A percentile compares a stretch with the other conserved stretches of the same genome.
These are phyloP conservation scores for Aspergillus hortae DNA, from an alignment of 2,329 filamentous ascomycete genomes.

Conservation along the genomic window DNA sequence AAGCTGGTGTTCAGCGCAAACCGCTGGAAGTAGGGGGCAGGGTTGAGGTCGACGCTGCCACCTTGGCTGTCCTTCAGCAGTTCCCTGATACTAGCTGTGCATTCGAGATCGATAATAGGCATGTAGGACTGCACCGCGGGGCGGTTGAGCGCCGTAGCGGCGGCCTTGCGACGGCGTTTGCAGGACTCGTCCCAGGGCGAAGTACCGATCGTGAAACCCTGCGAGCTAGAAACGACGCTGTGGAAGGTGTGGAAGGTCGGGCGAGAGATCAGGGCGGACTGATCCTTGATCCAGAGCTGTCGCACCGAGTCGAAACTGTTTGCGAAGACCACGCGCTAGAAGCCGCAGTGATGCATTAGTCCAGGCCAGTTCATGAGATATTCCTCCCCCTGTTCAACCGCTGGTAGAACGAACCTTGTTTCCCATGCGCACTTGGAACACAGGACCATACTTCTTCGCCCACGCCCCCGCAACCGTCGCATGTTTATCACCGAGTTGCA, in stretches of 20 bases:
- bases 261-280: constrained; percentile 72
- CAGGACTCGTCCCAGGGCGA: constrained; percentile 81
- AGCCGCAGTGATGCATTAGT: not conserved
- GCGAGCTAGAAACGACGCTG: constrained; percentile 69
- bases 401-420: constrained; percentile 51
- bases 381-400: constrained; percentile 4
- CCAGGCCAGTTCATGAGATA: not conserved
- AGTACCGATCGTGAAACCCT: constrained; percentile 78
- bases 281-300: constrained; percentile 72
- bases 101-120: constrained; percentile 77
- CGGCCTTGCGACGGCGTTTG: constrained; percentile 72
- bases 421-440: constrained; percentile 66
- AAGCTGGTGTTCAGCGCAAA: constrained; percentile 74
- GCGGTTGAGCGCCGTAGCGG: constrained; percentile 72
- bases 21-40: constrained; percentile 68
- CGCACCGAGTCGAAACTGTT: constrained; percentile 74
- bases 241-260: constrained; percentile 80
- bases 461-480: constrained; percentile 54
- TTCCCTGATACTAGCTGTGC: constrained; percentile 68
- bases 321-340: constrained; percentile 67
- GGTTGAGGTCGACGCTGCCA: constrained; percentile 64
- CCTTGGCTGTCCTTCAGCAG: constrained; percentile 62
- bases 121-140: constrained; percentile 75
- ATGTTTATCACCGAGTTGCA: constrained; percentile 58
- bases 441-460: constrained; percentile 60